A percentile compares a stretch with the other conserved stretches of the same genome.
Conservation (phyloP, 805 yeast species). For the Priceomyces melissophilus region DNA sequence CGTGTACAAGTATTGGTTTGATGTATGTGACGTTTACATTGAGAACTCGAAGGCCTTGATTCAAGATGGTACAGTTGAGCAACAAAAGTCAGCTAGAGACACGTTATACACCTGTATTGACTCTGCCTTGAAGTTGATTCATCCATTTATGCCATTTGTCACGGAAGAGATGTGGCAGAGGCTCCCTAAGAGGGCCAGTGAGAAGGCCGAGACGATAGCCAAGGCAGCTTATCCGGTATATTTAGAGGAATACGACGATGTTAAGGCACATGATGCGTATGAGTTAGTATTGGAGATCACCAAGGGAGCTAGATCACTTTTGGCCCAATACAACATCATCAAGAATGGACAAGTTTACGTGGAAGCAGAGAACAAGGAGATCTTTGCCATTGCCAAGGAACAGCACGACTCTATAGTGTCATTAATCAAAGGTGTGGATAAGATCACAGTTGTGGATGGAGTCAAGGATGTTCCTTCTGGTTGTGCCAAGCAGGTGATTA, state of each 20-base stretch:
- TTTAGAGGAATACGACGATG: conserved; percentile 57
- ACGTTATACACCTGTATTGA: conserved; percentile 92
- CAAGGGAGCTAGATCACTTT: conserved; percentile 85
- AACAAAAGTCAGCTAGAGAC: conserved; percentile 87
- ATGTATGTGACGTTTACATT: conserved; percentile 95
- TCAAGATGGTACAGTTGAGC: conserved; percentile 82
- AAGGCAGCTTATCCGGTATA: conserved; percentile 77
- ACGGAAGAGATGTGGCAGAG: conserved; percentile 99
- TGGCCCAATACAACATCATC: conserved; percentile 84
- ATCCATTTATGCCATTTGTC: conserved; percentile 97
- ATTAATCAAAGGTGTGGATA: conserved; percentile 84
- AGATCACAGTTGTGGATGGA: conserved; percentile 59
- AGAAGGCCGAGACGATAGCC: conserved; percentile 65
- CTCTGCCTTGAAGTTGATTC: conserved; percentile 85
- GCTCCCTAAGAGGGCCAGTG: conserved; percentile 81
- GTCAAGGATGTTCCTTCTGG: conserved; percentile 74
- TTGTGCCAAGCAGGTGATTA: conserved; percentile 80
- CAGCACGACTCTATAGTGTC: conserved; percentile 89
- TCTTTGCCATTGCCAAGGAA: conserved; percentile 51
- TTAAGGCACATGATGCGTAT: conserved; percentile 67
- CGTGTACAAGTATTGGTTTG: conserved; percentile 93
- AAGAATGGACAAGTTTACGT: conserved; percentile 86
- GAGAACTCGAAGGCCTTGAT: conserved; percentile 94
- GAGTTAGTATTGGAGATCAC: conserved; percentile 82
- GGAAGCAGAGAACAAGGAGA: conserved; percentile 54